Conservation (phyloP, 352 stramenopile genomes). For the Globisporangium spiculum region DNA sequence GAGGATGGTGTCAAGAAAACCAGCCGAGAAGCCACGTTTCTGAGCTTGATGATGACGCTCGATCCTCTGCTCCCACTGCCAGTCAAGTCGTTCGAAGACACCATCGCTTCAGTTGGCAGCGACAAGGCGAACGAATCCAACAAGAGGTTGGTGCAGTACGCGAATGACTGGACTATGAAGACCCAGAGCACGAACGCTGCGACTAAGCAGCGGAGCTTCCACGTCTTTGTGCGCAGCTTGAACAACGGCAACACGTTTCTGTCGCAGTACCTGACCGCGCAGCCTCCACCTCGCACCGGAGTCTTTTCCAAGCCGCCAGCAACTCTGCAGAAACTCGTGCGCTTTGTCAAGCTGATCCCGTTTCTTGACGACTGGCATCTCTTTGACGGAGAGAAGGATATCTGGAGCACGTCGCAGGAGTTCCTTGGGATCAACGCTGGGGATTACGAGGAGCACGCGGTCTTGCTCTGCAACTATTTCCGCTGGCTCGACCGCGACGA, state of each 20-base stretch:
- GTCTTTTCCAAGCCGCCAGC: slow-evolving; percentile 15
- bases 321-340: slow-evolving; percentile 43
- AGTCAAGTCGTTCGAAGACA: slow-evolving; percentile 21
- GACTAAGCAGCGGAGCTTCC: slow-evolving; percentile 40
- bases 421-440: slow-evolving; percentile 88
- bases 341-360: slow-evolving; percentile 91
- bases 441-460: slow-evolving; percentile 89
- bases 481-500: slow-evolving; percentile 74
- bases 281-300: slow-evolving; percentile 44
- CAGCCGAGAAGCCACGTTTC: slow-evolving; percentile 69
- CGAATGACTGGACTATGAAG: slow-evolving; percentile 27
- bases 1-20: slow-evolving; percentile 33
- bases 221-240: slow-evolving; percentile 79
- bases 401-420: slow-evolving; percentile 90
- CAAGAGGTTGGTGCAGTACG: slow-evolving; percentile 34
- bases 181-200: slow-evolving; percentile 17
- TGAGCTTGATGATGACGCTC: slow-evolving; percentile 87
- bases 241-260: slow-evolving; percentile 64
- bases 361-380: slow-evolving; percentile 90
- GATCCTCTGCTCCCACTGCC: slow-evolving; percentile 76
- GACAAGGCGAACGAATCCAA: slow-evolving; percentile 20
- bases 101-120: slow-evolving; percentile 6
- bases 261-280: slow-evolving; percentile 66
- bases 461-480: slow-evolving; percentile 91
- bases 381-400: slow-evolving; percentile 74